phyloP scores from a whole-genome alignment of 495 filamentous ascomycete species.

The Talaromyces trachyspermus region DNA sequence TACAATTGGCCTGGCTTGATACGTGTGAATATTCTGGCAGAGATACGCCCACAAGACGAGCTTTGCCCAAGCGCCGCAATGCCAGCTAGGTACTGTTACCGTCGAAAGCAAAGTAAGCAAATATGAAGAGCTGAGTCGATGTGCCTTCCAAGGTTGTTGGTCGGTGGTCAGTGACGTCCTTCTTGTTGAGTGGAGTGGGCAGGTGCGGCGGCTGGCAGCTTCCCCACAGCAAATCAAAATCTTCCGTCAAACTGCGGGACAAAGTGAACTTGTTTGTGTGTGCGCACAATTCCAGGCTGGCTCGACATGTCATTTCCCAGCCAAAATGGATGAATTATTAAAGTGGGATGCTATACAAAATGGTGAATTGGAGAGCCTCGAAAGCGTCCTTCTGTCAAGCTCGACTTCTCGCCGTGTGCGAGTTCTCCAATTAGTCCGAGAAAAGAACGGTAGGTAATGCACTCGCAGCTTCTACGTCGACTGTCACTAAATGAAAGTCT shows the following conservation, averaged over 20 bases:
- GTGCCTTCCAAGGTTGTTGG: too few species aligned
- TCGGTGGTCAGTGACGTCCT: conserved; percentile 3
- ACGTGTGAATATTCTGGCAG: not conserved
- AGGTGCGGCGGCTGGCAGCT: conserved; percentile 5
- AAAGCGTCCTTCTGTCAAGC: conserved; percentile 38
- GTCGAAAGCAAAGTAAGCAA: conserved; percentile 16
- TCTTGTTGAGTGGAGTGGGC: not conserved
- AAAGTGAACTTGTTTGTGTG: not conserved
- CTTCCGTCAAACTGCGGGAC: conserved; percentile 35
- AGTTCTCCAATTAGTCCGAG: conserved; percentile 42
- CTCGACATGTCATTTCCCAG: conserved; percentile 21
- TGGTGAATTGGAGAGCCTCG: conserved; percentile 40
- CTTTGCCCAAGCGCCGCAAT: conserved; percentile 9
- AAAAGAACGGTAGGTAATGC: conserved; percentile 31
- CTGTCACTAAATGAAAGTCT: conserved; percentile 11
- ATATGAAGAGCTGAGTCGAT: too few species aligned
- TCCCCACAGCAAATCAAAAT: conserved; percentile 19
- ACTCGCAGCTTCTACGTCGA: conserved; percentile 2
- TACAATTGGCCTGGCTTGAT: too few species aligned
- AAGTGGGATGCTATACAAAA: conserved; percentile 44
- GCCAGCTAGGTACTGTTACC: too few species aligned
- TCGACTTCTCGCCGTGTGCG: conserved; percentile 41
- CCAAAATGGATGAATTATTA: conserved; percentile 41
- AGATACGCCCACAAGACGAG: too few species aligned
- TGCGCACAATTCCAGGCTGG: conserved; percentile 8